A percentile compares a stretch with the other conserved stretches of the same genome.
Conservation (phyloP, 495 filamentous ascomycete species). For the Amorphotheca resinae region DNA sequence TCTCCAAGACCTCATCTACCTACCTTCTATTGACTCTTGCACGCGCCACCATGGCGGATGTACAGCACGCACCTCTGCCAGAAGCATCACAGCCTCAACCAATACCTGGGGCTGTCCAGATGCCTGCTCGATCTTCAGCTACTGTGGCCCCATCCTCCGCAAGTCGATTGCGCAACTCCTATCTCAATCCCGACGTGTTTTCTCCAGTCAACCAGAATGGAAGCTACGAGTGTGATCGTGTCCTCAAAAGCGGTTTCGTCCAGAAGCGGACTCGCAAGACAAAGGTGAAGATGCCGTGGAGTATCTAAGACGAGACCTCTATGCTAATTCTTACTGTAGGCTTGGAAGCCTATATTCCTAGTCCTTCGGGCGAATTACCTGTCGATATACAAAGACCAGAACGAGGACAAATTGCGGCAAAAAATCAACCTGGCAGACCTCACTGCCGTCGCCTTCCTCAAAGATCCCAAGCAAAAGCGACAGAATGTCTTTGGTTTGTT, state of each 20-base stretch:
- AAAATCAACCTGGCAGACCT: slow-evolving; percentile 82
- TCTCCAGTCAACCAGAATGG: slow-evolving; percentile 89
- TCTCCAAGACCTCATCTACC: no score
- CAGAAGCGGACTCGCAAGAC: slow-evolving; percentile 84
- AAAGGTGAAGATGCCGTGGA: slow-evolving; percentile 44
- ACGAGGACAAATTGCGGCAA: slow-evolving; percentile 76
- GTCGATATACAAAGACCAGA: slow-evolving; percentile 86
- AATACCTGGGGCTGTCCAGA: slow-evolving; percentile 14
- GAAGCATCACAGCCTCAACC: slow-evolving; percentile 15
- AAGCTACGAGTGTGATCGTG: slow-evolving; percentile 86
- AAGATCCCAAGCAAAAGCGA: slow-evolving; percentile 71
- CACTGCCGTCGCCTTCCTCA: slow-evolving; percentile 78
- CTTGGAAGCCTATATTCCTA: slow-evolving; percentile 82
- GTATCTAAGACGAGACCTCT: slow-evolving; percentile 12
- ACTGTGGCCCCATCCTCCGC: slow-evolving; percentile 12
- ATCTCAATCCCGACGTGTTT: slow-evolving; percentile 48
- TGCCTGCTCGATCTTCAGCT: slow-evolving; percentile 10
- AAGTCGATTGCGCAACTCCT: slow-evolving; percentile 29
- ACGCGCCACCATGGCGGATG: slow-evolving; percentile 12
- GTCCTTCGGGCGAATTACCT: slow-evolving; percentile 89
- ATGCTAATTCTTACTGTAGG: slow-evolving; percentile 34
- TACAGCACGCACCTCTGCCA: slow-evolving; percentile 7
- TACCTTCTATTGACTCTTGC: neutral
- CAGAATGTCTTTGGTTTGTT: slow-evolving; percentile 87
- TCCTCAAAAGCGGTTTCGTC: slow-evolving; percentile 77